Percentiles rank a stretch among this genome's conserved stretches.
Evolutionary conservation across 805 yeast species (phyloP).

Genomic region (Tanozyma kutaoensis): DNA sequence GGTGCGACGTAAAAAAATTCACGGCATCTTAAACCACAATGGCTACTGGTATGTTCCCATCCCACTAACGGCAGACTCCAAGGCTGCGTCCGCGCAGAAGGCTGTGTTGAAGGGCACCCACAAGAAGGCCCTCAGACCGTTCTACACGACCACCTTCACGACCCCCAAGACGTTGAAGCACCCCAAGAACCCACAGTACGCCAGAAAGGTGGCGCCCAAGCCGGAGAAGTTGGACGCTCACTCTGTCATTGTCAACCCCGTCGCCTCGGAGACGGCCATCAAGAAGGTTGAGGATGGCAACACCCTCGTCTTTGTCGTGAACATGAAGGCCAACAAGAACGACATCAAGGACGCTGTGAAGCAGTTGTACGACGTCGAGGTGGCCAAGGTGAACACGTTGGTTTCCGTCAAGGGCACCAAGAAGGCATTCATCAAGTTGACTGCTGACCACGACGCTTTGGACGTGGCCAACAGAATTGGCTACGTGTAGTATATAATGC

Average conservation of each 20-base stretch:
- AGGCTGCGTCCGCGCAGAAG: constrained; percentile 98
- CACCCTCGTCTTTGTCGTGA: constrained; percentile 98
- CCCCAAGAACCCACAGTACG: constrained; percentile 90
- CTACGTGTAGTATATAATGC: constrained; percentile 58
- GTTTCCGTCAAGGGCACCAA: constrained; percentile 99
- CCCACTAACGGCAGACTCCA: constrained; percentile 19
- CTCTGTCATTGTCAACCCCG: constrained; percentile 89
- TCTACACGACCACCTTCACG: constrained; percentile 92
- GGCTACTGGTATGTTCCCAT: too few relatives aligned
- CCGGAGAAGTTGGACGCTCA: constrained; percentile 92
- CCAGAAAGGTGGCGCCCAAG: constrained; percentile 94
- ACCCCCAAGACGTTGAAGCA: constrained; percentile 94
- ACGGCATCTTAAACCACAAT: too few relatives aligned
- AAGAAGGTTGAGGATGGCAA: constrained; percentile 99
- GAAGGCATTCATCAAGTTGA: constrained; percentile 98
- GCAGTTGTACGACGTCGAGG: constrained; percentile 96
- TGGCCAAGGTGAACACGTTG: constrained; percentile 87
- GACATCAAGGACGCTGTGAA: constrained; percentile 98
- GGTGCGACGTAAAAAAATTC: too few relatives aligned
- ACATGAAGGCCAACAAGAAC: constrained; percentile 92
- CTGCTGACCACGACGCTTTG: constrained; percentile 98
- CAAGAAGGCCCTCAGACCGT: constrained; percentile 83
- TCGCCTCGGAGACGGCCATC: constrained; percentile 97
- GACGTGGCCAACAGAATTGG: constrained; percentile 99
- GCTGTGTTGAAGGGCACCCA: constrained; percentile 96